Percentiles rank a stretch among this genome's conserved stretches.
These are phyloP conservation scores for Aplosporella prunicola DNA, from an alignment of 2,329 filamentous ascomycete species.

Conservation along the genomic window DNA sequence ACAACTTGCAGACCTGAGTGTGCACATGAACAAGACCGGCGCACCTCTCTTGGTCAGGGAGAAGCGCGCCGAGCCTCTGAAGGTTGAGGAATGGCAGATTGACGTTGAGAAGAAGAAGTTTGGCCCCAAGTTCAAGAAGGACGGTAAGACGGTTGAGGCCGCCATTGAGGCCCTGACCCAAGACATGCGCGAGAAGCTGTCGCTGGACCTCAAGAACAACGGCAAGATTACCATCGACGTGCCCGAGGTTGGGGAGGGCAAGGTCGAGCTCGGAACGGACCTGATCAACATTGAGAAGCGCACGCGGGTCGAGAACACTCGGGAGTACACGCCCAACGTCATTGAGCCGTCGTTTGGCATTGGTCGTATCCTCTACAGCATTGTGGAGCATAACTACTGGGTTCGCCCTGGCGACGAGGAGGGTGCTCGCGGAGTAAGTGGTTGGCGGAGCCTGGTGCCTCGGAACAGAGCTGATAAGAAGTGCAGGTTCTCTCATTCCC, in stretches of 20 bases:
- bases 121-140: slow-evolving; percentile 90
- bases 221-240: slow-evolving; percentile 74
- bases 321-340: slow-evolving; percentile 91
- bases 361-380: slow-evolving; percentile 81
- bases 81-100: slow-evolving; percentile 78
- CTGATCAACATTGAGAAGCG: slow-evolving; percentile 76
- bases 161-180: slow-evolving; percentile 69
- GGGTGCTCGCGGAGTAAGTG: slow-evolving; percentile 66
- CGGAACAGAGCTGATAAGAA: not conserved
- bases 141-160: slow-evolving; percentile 74
- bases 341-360: slow-evolving; percentile 98
- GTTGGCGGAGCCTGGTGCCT: not conserved
- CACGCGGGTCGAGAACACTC: slow-evolving; percentile 69
- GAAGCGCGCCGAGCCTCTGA: slow-evolving; percentile 64
- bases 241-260: slow-evolving; percentile 55
- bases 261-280: slow-evolving; percentile 70
- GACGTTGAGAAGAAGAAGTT: slow-evolving; percentile 94
- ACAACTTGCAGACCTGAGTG: slow-evolving; percentile 54
- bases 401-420: slow-evolving; percentile 67
- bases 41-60: slow-evolving; percentile 77
- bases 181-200: slow-evolving; percentile 69
- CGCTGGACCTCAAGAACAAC: slow-evolving; percentile 60
- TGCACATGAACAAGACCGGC: slow-evolving; percentile 82
- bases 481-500: slow-evolving; percentile 61
- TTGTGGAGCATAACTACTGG: slow-evolving; percentile 96